These are phyloP conservation scores for Lentinula novae-zelandiae DNA, from an alignment of 1,284 basidiomycete species.

Conservation along the genomic window DNA sequence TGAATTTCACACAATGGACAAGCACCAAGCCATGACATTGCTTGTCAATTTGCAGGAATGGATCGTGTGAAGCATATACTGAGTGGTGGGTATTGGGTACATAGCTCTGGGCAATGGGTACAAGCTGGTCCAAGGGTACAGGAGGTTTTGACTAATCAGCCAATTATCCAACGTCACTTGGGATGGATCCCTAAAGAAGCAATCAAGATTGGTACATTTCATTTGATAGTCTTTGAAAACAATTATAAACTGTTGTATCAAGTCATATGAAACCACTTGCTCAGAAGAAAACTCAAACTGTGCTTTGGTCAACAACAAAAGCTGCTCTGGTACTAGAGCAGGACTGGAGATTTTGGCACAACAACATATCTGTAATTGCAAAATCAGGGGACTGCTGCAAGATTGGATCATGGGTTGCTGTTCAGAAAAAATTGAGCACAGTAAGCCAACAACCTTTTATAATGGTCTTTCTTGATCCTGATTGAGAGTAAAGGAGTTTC, in stretches of 20 bases:
- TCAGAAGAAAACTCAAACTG: too few relatives aligned
- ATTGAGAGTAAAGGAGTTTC: too few relatives aligned
- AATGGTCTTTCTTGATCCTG: too few relatives aligned
- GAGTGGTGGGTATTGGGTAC: conserved; percentile 24
- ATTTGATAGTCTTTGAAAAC: not conserved
- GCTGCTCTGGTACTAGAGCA: too few relatives aligned
- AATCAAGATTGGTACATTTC: conserved; percentile 3
- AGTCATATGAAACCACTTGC: not conserved
- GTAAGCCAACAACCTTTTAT: too few relatives aligned
- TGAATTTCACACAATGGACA: too few relatives aligned
- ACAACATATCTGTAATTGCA: too few relatives aligned
- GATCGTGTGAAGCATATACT: conserved; percentile 31
- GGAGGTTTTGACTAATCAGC: not conserved
- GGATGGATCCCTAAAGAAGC: conserved; percentile 11
- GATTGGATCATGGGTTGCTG: too few relatives aligned
- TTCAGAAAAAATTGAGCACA: too few relatives aligned
- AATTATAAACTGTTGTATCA: not conserved
- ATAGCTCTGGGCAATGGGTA: conserved; percentile 19
- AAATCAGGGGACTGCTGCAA: too few relatives aligned
- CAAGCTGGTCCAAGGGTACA: not conserved
- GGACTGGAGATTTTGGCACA: too few relatives aligned
- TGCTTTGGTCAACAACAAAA: too few relatives aligned
- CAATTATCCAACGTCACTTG: conserved; percentile 11
- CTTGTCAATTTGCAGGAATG: conserved; percentile 24
- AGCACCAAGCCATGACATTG: conserved; percentile 36